These are phyloP conservation scores for Arabidopsis thaliana DNA, from an alignment of 345 rosid species.

Conservation along the genomic window TAIR10.1 NC_003076.8:17736501-17737000, in stretches of 20 bases:
- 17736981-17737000: background rate
- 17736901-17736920: slow-evolving; percentile 67
- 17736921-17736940: slow-evolving; percentile 57
- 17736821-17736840: slow-evolving; percentile 54
- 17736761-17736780: slow-evolving; percentile 38
- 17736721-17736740: slow-evolving; percentile 6
- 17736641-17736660: slow-evolving; percentile 78
- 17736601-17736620: slow-evolving; percentile 88
- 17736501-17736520: slow-evolving; percentile 73
- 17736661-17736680: slow-evolving; percentile 77
- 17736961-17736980: slow-evolving; percentile 47
- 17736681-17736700: background rate
- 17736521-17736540: slow-evolving; percentile 61
- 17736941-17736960: slow-evolving; percentile 63
- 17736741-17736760: background rate
- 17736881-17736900: slow-evolving; percentile 80
- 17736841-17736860: slow-evolving; percentile 47
- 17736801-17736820: slow-evolving; percentile 54
- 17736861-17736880: slow-evolving; percentile 67
- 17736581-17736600: slow-evolving; percentile 75
- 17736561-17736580: slow-evolving; percentile 68
- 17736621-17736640: slow-evolving; percentile 58
- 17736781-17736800: slow-evolving; percentile 54
- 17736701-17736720: slow-evolving; percentile 10
- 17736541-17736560: slow-evolving; percentile 55